phyloP scores from a whole-genome alignment of 2,329 filamentous ascomycete genomes.

The Pseudogymnoascus sp. region DNA sequence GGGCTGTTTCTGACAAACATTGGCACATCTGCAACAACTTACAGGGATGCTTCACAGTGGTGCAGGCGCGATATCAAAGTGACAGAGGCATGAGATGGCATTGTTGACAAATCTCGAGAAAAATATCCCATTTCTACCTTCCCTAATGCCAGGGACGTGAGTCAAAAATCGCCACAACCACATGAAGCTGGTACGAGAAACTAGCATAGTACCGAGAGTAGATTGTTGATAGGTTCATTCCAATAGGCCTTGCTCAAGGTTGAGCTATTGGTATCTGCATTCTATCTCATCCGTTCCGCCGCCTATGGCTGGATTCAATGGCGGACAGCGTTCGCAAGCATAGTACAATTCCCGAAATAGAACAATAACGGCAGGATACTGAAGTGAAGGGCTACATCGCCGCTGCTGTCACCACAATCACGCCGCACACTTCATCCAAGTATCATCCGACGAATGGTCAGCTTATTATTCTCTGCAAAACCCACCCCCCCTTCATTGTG shows the following conservation, averaged over 20 bases:
- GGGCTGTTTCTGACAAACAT: neutral
- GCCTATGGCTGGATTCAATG: neutral
- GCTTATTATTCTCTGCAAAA: slow-evolving; percentile 9
- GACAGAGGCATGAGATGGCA: neutral
- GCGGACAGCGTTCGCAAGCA: neutral
- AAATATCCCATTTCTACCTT: neutral
- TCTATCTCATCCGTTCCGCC: neutral
- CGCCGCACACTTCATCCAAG: neutral
- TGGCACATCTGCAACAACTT: neutral
- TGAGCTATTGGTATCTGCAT: neutral
- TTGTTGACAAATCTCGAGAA: neutral
- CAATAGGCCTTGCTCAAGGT: neutral
- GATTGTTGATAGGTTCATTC: neutral
- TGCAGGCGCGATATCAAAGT: neutral
- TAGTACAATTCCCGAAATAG: neutral
- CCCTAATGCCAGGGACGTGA: neutral
- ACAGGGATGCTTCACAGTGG: neutral
- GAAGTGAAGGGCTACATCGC: neutral
- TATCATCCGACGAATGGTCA: neutral
- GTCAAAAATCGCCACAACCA: neutral
- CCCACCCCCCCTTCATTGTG: slow-evolving; percentile 13
- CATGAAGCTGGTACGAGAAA: neutral
- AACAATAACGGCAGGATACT: neutral
- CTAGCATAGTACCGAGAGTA: neutral
- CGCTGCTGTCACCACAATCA: neutral